Percentiles rank a stretch among this genome's conserved stretches.
These are phyloP conservation scores for Didymella glomerata DNA, from an alignment of 2,329 filamentous ascomycete genomes.

Conservation along the genomic window DNA sequence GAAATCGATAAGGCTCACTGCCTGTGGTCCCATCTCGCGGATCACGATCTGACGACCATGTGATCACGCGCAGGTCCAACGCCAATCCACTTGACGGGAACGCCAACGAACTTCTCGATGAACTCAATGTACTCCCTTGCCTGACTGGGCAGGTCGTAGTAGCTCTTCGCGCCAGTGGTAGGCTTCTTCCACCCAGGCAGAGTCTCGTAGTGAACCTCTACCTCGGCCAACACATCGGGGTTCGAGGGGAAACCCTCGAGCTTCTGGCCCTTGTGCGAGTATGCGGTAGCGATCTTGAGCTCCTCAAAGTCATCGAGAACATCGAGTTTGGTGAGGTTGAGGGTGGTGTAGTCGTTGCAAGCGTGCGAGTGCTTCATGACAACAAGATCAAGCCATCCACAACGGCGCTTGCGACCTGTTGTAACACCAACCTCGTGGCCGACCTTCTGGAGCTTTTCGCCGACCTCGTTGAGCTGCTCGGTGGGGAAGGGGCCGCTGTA, in stretches of 20 bases:
- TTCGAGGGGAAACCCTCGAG: slow-evolving; percentile 73
- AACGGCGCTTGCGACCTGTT: slow-evolving; percentile 68
- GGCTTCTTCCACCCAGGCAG: slow-evolving; percentile 73
- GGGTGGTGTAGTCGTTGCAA: slow-evolving; percentile 72
- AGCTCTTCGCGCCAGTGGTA: slow-evolving; percentile 68
- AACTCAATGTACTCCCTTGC: slow-evolving; percentile 72
- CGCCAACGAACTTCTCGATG: slow-evolving; percentile 71
- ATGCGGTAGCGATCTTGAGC: slow-evolving; percentile 78
- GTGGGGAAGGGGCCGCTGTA: slow-evolving; percentile 72
- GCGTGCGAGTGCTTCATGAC: slow-evolving; percentile 71
- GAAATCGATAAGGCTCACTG: slow-evolving; percentile 9
- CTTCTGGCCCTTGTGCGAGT: slow-evolving; percentile 65
- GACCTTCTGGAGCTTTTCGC: slow-evolving; percentile 64
- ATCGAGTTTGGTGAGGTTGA: slow-evolving; percentile 74
- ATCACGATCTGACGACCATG: slow-evolving; percentile 64
- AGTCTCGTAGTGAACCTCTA: slow-evolving; percentile 73
- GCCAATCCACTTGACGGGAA: slow-evolving; percentile 71
- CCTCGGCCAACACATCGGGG: slow-evolving; percentile 63
- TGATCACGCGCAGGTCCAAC: slow-evolving; percentile 71
- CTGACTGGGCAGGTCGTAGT: slow-evolving; percentile 68
- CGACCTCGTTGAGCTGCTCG: slow-evolving; percentile 66
- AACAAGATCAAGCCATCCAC: slow-evolving; percentile 73
- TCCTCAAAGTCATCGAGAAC: slow-evolving; percentile 77
- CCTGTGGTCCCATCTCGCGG: slow-evolving; percentile 20
- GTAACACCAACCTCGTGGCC: slow-evolving; percentile 65